Conservation (phyloP, 805 yeast species). For the Priceomyces haplophilus region DNA sequence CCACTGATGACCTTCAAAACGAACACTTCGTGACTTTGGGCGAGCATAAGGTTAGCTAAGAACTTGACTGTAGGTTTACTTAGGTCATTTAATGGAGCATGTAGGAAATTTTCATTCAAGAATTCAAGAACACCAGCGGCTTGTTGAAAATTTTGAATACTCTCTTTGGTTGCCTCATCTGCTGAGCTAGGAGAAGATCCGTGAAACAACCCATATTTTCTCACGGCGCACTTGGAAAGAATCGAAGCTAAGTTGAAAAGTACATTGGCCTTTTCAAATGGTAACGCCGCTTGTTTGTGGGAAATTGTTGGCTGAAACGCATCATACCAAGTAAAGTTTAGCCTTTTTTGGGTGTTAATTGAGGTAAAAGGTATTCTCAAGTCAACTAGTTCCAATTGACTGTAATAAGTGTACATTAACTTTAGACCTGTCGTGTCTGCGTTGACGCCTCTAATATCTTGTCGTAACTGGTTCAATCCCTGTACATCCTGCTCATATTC, state of each 20-base stretch:
- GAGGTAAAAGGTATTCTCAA: constrained; percentile 66
- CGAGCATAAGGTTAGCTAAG: constrained; percentile 63
- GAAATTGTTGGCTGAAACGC: constrained; percentile 50
- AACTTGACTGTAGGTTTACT: constrained; percentile 65
- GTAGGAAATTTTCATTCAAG: constrained; percentile 75
- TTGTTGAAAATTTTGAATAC: constrained; percentile 61
- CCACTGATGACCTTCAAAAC: constrained; percentile 55
- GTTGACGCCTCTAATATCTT: constrained; percentile 51
- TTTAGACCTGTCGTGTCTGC: constrained; percentile 47
- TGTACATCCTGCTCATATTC: constrained; percentile 58
- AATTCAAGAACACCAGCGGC: constrained; percentile 76
- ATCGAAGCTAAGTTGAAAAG: constrained; percentile 75
- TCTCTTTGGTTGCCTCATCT: constrained; percentile 50
- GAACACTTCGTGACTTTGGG: constrained; percentile 89
- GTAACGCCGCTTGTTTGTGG: constrained; percentile 71
- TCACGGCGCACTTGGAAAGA: constrained; percentile 48
- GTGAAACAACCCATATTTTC: constrained; percentile 26
- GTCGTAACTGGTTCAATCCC: constrained; percentile 56
- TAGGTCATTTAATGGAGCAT: constrained; percentile 83
- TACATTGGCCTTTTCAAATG: constrained; percentile 85
- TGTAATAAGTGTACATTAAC: constrained; percentile 66
- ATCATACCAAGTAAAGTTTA: constrained; percentile 78
- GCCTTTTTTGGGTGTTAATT: constrained; percentile 40
- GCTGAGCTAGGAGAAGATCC: constrained; percentile 22
- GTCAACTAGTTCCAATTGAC: constrained; percentile 77